Conservation (phyloP, 164 flowering plant genomes). For the Akebia trifoliata region DNA sequence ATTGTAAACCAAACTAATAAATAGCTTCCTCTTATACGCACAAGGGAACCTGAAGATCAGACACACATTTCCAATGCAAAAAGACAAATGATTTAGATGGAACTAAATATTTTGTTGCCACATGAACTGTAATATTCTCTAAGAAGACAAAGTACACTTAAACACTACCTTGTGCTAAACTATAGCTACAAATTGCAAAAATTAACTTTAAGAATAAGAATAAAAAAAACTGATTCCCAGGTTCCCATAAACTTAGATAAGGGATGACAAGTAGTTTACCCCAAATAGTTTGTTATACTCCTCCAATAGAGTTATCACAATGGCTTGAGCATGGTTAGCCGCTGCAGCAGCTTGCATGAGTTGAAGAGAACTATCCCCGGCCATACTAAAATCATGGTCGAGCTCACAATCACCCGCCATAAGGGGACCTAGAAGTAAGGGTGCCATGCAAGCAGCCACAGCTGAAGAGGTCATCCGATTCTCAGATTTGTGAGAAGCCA, state of each 20-base stretch:
- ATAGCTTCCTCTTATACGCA: too few species aligned
- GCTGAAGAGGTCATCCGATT: conserved; percentile 93
- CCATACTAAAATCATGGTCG: conserved; percentile 68
- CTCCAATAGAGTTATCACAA: conserved; percentile 75
- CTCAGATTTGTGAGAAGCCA: conserved; percentile 69
- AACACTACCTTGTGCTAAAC: too few species aligned
- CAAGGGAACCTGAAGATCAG: background rate
- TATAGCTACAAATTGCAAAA: too few species aligned
- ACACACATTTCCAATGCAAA: background rate
- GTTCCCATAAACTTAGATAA: conserved; percentile 9
- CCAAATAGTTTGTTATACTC: conserved; percentile 80
- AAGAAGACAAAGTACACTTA: background rate
- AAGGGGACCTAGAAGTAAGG: conserved; percentile 95
- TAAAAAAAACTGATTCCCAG: background rate
- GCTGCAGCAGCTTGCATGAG: conserved; percentile 98
- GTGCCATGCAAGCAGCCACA: conserved; percentile 99
- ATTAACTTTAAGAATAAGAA: background rate
- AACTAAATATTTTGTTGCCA: background rate
- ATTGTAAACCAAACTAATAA: too few species aligned
- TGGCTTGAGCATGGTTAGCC: conserved; percentile 99
- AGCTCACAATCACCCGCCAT: conserved; percentile 91
- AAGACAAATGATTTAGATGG: background rate
- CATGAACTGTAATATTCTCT: background rate
- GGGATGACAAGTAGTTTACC: conserved; percentile 38
- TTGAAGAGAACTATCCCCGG: conserved; percentile 88